Percentiles rank a stretch among this genome's conserved stretches.
Evolutionary conservation across 2,329 filamentous ascomycete species (phyloP).

Genomic region (Beauveria varroae): DNA sequence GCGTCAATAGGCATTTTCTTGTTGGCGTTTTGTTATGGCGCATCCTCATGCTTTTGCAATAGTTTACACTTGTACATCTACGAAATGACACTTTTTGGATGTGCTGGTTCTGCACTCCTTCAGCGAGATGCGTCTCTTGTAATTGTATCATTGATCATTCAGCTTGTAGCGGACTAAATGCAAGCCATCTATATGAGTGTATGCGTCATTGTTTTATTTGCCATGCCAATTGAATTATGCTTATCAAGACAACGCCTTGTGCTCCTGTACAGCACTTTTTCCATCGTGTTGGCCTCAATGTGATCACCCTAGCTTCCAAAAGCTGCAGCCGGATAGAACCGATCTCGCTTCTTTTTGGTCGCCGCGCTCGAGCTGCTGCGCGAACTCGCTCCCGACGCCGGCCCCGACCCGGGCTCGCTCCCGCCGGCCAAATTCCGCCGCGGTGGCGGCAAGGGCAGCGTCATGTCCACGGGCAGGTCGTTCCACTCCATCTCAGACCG

Average conservation of each 20-base stretch:
- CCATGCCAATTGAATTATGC: background rate
- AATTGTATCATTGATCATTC: background rate
- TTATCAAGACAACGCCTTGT: background rate
- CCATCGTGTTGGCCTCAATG: background rate
- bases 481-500: constrained; percentile 58
- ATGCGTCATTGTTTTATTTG: background rate
- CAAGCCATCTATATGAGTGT: background rate
- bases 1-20: constrained; percentile 16
- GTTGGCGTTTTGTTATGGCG: constrained; percentile 9
- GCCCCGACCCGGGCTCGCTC: constrained; percentile 29
- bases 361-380: constrained; percentile 46
- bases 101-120: background rate
- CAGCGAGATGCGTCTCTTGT: background rate
- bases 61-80: constrained; percentile 5
- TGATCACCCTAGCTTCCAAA: constrained; percentile 37
- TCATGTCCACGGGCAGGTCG: constrained; percentile 50
- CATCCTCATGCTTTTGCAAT: constrained; percentile 1
- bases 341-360: constrained; percentile 46
- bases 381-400: constrained; percentile 44
- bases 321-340: constrained; percentile 54
- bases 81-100: background rate
- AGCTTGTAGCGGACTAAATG: background rate
- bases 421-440: constrained; percentile 17
- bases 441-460: constrained; percentile 25
- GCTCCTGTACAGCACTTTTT: background rate